These are phyloP conservation scores for Aspergillus texensis DNA, from an alignment of 2,329 filamentous ascomycete genomes.

Conservation along the genomic window DNA sequence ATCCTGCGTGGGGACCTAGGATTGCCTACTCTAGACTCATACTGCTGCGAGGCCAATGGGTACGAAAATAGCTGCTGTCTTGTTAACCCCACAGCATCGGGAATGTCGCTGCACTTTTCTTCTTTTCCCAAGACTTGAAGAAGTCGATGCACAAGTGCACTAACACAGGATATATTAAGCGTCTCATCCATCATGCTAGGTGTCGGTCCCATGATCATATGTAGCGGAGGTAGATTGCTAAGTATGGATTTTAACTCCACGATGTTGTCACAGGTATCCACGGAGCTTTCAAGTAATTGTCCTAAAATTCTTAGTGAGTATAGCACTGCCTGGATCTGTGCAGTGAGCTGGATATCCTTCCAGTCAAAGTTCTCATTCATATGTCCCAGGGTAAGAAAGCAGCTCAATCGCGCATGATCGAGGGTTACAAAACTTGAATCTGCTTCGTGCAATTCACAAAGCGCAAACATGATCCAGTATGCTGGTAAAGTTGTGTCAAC, in stretches of 20 bases:
- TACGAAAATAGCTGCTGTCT: background rate
- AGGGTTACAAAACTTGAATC: constrained; percentile 17
- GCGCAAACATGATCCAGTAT: constrained; percentile 40
- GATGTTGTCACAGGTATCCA: constrained; percentile 24
- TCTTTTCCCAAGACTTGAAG: background rate
- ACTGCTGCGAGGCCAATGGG: background rate
- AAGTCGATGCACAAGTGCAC: constrained; percentile 14
- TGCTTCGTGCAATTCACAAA: constrained; percentile 33
- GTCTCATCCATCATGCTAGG: constrained; percentile 22
- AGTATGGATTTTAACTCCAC: constrained; percentile 24
- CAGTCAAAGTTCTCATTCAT: constrained; percentile 50
- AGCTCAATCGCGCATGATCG: constrained; percentile 22
- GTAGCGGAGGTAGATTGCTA: constrained; percentile 30
- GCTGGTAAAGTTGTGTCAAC: constrained; percentile 11
- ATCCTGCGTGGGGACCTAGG: background rate
- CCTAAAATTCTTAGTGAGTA: constrained; percentile 66
- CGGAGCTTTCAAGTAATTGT: constrained; percentile 49
- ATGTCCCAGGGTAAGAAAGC: constrained; percentile 34
- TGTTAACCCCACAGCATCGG: no score
- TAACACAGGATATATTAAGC: constrained; percentile 8
- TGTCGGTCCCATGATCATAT: constrained; percentile 31
- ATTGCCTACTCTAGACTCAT: background rate
- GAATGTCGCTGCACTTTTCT: background rate
- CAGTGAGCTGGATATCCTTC: constrained; percentile 63
- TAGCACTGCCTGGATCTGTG: constrained; percentile 61